Evolutionary conservation across 192 early-diverging fungal species (phyloP), one percentile per base, ranked within the genome.

Genomic region (Coemansia aciculifera): DNA sequence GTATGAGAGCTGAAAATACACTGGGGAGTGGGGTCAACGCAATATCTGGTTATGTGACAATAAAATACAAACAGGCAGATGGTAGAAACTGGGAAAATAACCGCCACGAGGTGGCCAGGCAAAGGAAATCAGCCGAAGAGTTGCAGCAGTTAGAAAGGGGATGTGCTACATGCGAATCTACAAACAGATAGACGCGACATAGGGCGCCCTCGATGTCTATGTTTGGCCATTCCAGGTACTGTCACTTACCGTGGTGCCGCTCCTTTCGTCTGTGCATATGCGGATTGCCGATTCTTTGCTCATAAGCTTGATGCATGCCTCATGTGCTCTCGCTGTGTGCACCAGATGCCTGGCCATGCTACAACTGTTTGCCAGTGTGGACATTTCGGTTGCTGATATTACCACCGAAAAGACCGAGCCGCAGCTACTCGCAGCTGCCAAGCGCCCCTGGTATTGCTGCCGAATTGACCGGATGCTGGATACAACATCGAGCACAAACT

Each of bases 381-480:
- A 27, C 24, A 13, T 1, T 10, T n/a, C 54, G 1, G 15, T 57
- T 13, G 48, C 44, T 21, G 71, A 62, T 42, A 74, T 68, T 3
- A 64, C 57, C 6, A 82, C 69, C 6, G 63, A 60, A 60, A 71
- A 71, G 15, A 38, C 38, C 39, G 65, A 9, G 5, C 5, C 48
- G 43, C 24, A 13, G 62, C 1, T 32, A 36, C 57, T 31, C 46
- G 40, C 21, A 38, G 38, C 24, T 32, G 52, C 54, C 44, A 77
- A 15, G 7, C 57, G 63, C 42, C n/a, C 59, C 15, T 62, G 34
- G 29, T 77, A 39, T 61, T 72, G 71, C 66, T 82, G 80, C 42
- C 59, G 73, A 21, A 82, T 51, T 59, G 80, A 82, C 44, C 80
- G 75, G 49, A 82, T 82, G 27, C 72, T 69, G 12, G 73, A 77